phyloP scores from a whole-genome alignment of 148 eudicot genomes.

The Silene uniflora region DNA sequence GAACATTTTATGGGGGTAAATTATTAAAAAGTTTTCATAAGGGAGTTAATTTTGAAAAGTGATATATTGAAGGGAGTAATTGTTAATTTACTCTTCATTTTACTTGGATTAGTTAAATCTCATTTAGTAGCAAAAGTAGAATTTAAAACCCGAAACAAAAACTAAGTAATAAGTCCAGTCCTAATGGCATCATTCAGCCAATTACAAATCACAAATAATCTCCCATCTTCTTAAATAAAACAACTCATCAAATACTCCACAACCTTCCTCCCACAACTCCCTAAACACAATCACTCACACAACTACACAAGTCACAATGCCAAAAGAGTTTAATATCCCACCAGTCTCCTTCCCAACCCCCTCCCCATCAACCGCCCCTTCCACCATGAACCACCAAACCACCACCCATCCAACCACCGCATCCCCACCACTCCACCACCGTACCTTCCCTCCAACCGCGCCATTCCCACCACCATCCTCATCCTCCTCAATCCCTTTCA shows the following conservation, averaged over 20 bases:
- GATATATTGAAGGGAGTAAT: too few relatives aligned
- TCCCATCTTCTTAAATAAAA: neutral
- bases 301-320: neutral
- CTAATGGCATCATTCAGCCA: too few relatives aligned
- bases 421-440: neutral
- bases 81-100: too few relatives aligned
- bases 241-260: neutral
- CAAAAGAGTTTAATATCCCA: conserved; percentile 16
- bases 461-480: neutral
- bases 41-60: too few relatives aligned
- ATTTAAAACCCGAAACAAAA: too few relatives aligned
- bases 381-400: neutral
- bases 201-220: too few relatives aligned
- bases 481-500: conserved; percentile 6
- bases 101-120: too few relatives aligned
- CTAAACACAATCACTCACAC: neutral
- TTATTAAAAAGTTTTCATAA: too few relatives aligned
- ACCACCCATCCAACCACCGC: neutral
- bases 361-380: neutral
- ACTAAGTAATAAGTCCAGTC: too few relatives aligned
- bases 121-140: too few relatives aligned
- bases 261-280: neutral
- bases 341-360: conserved; percentile 13
- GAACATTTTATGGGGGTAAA: too few relatives aligned
- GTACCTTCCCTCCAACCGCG: neutral